Percentiles rank a stretch among this genome's conserved stretches.
phyloP scores from a whole-genome alignment of 176 grass and related monocot species.

The Avena eriantha region DNA sequence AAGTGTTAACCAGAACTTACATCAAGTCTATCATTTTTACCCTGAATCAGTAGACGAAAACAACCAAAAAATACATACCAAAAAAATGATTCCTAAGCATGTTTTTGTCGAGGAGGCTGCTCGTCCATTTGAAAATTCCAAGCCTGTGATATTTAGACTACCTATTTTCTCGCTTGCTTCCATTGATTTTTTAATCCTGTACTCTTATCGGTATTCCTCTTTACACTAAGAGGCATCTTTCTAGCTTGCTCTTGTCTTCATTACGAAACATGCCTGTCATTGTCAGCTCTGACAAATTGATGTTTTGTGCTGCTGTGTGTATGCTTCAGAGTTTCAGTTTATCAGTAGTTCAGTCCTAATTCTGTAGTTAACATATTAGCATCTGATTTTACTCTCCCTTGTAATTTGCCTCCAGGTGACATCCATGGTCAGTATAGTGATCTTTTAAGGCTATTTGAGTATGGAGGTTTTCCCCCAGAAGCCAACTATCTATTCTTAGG shows the following conservation, averaged over 20 bases:
- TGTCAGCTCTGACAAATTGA: constrained; percentile 1
- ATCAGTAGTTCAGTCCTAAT: not conserved
- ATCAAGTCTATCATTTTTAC: too few species aligned
- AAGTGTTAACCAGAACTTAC: too few species aligned
- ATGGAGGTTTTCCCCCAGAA: constrained; percentile 77
- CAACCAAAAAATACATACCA: too few species aligned
- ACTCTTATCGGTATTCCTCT: too few species aligned
- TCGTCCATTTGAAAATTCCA: too few species aligned
- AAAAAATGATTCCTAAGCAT: too few species aligned
- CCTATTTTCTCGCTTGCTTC: too few species aligned
- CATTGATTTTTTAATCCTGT: too few species aligned
- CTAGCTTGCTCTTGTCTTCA: not conserved
- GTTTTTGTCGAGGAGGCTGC: too few species aligned
- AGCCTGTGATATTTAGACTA: too few species aligned
- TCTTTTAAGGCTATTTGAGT: constrained; percentile 87
- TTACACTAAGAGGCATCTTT: too few species aligned
- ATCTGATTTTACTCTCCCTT: constrained; percentile 20
- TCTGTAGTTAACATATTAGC: not conserved
- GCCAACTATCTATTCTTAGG: constrained; percentile 92
- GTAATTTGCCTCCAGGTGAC: constrained; percentile 63
- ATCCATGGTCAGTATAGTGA: constrained; percentile 97
- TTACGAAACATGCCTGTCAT: not conserved
- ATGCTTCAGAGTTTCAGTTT: not conserved
- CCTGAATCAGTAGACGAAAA: too few species aligned
- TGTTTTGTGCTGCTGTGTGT: not conserved